phyloP scores from a whole-genome alignment of 1,139 yeast species.

The Blastobotrys indianensis region DNA sequence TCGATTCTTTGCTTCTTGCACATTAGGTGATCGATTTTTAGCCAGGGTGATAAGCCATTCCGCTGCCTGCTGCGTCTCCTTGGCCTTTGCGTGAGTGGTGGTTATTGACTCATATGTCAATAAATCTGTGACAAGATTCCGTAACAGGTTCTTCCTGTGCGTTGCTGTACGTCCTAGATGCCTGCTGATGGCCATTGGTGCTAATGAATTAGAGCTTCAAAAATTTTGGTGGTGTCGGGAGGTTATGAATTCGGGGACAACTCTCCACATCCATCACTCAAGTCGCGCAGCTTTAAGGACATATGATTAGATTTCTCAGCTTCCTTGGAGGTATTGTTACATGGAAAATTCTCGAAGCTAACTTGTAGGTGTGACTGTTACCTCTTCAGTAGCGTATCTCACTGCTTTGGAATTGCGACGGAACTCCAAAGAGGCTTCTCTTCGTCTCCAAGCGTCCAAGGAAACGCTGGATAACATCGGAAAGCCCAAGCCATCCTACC shows the following conservation, averaged over 20 bases:
- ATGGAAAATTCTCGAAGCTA: not conserved
- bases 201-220: not conserved
- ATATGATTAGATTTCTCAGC: constrained; percentile 59
- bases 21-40: constrained; percentile 28
- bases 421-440: constrained; percentile 44
- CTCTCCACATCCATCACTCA: not conserved
- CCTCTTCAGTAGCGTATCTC: constrained; percentile 59
- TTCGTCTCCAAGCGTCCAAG: constrained; percentile 45
- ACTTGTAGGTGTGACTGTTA: constrained; percentile 52
- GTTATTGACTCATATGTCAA: constrained; percentile 62
- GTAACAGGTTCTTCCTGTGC: constrained; percentile 49
- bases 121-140: constrained; percentile 60
- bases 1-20: constrained; percentile 22
- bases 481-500: constrained; percentile 30
- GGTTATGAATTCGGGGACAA: not conserved
- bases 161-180: constrained; percentile 38
- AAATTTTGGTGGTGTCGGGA: not conserved
- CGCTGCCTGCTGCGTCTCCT: constrained; percentile 52
- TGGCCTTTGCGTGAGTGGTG: constrained; percentile 69
- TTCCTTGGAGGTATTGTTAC: constrained; percentile 48
- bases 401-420: constrained; percentile 54
- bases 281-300: not conserved
- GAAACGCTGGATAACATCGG: constrained; percentile 40
- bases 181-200: constrained; percentile 22
- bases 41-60: constrained; percentile 54